Conservation (phyloP, 371 early-diverging fungal species). For the Coemansia sp. region DNA sequence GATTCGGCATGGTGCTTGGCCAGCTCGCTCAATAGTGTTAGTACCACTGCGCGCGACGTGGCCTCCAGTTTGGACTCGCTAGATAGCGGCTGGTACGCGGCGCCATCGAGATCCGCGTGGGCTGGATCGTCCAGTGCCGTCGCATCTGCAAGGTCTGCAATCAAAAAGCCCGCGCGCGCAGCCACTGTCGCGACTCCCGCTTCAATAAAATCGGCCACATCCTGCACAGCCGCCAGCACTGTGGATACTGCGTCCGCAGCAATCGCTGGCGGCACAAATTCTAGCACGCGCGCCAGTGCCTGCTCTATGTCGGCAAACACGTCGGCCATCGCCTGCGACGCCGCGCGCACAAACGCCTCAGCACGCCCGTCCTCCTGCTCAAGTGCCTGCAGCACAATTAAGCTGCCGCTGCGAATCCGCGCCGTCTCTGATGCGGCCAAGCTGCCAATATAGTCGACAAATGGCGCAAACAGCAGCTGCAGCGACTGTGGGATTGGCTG, state of each 20-base stretch:
- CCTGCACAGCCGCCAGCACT: slow-evolving; percentile 8
- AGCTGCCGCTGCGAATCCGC: slow-evolving; percentile 10
- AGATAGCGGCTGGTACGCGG: slow-evolving; percentile 23
- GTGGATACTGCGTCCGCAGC: slow-evolving; percentile 1
- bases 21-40: slow-evolving; percentile 13
- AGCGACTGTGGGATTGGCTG: not conserved
- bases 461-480: not conserved
- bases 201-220: not conserved
- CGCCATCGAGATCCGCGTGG: not conserved
- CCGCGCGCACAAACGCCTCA: slow-evolving; percentile 19
- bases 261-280: slow-evolving; percentile 20
- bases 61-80: slow-evolving; percentile 24
- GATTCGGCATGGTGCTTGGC: slow-evolving; percentile 13
- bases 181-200: slow-evolving; percentile 7
- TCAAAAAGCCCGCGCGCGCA: not conserved
- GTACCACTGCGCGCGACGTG: slow-evolving; percentile 18
- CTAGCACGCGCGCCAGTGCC: slow-evolving; percentile 15
- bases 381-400: slow-evolving; percentile 4
- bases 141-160: not conserved
- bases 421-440: not conserved
- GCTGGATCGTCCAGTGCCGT: not conserved
- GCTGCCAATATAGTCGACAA: not conserved
- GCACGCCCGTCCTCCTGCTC: slow-evolving; percentile 6
- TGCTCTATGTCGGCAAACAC: slow-evolving; percentile 30
- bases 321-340: slow-evolving; percentile 13